Base-by-base conservation (phyloP, 371 early-diverging fungal species). In the Mortierella sp. region DNA sequence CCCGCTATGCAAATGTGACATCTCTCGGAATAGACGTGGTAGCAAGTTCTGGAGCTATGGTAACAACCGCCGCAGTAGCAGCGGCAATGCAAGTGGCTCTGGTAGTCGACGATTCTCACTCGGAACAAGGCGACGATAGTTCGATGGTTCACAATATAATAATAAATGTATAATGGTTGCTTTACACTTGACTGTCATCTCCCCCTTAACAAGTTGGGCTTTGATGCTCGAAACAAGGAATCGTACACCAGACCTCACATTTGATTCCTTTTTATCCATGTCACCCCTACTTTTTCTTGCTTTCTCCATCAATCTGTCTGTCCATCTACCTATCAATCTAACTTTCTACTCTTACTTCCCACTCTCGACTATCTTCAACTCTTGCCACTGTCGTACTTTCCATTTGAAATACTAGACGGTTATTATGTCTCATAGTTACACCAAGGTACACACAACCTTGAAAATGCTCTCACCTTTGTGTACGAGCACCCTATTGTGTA, bases 1-100 rank as follows among this genome's bases (percentile, higher is more conserved):
- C 59, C 87, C 87, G 16, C 57, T 86, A 49, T 87, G 87, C 70
- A 80, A 80, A 49, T 65, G 61, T 32, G 85, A 85, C 45, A 77
- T 85, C 39, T 16, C 69, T 10, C 49, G 54, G 28, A 43, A 26
- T 18, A 61, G 39, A 18, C 73, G 70, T 3, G 62, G 64, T 14
- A 62, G 70, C n/a, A 64, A 45, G 35, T 47, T 66, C 40, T 67
- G 75, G 75, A 40, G 62, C 16, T 10, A n/a, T 37, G 62, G 62
- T 37, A 43, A 62, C 12, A 54, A 68, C 14, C 60, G 74, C 28
- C 60, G 68, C 18, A 32, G 62, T 37, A 59, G 69, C 28, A 62
- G 61, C 22, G 47, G 68, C n/a, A 26, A 61, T 3, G 45, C 52
- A 40, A 59, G 61, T 58, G 70, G 70, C 0, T 20, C 40, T 52